Evolutionary conservation across 2,329 filamentous ascomycete genomes (phyloP), one percentile per base, ranked within the genome.

Genomic region (Ascochyta pisi): DNA sequence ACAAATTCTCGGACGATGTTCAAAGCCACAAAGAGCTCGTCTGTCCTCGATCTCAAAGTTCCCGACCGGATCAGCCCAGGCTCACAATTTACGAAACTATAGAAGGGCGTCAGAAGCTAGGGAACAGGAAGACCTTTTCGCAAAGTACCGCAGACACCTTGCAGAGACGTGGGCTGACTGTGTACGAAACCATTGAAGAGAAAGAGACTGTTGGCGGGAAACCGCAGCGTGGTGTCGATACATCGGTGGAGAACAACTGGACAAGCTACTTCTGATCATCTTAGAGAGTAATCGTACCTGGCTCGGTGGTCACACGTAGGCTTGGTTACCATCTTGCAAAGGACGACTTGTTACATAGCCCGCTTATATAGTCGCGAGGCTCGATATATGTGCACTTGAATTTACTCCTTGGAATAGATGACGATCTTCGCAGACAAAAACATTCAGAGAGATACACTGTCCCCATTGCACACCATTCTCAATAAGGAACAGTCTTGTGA

Each of bases 131-230:
- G 29, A 42, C 40, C n/a, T 23, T 6, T 26, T 26, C 24, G 31
- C 40, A 43, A 44, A 24, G 37, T 23, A 40, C 49, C n/a, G 16
- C 26, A 50, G 40, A 27, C 8, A 13, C 15, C 16, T 23, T 33
- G 29, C 27, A 24, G 5, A 45, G 37, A 13, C 31, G n/a, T 16
- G 23, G n/a, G 3, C 9, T 45, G n/a, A 58, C 55, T 1, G 27
- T 54, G 1, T 50, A 37, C 31, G 50, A 58, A 29, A 48, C 45
- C 9, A 54, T 58, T 9, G 49, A 54, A 26, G 55, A 58, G 16
- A 46, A 47, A 23, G 55, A 46, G 19, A 13, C 37, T 2, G 13
- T 53, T 2, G 23, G 42, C 37, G 41, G 40, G 4, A 58, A 37
- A 10, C 34, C 34, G 4, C 50, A 58, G 15, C 39, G 31, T 34